Evolutionary conservation across 2,329 filamentous ascomycete species (phyloP).

Genomic region (Pseudogymnoascus sp.): DNA sequence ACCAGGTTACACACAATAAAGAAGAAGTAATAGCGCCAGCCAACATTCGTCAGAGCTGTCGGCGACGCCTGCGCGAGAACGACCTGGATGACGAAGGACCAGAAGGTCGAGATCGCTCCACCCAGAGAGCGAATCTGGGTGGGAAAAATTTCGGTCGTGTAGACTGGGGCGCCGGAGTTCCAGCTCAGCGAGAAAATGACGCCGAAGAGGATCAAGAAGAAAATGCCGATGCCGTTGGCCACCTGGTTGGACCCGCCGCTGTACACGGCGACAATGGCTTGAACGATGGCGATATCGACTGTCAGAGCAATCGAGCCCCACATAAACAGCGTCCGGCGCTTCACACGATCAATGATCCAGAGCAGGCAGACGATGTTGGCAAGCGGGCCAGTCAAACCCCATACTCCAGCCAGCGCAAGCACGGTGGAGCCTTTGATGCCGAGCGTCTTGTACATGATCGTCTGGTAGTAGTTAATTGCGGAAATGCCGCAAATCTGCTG

Average conservation of each 20-base stretch:
- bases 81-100: constrained; percentile 3
- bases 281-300: too few species aligned
- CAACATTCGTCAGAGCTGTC: constrained; percentile 9
- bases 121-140: constrained; percentile 12
- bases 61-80: constrained; percentile 7
- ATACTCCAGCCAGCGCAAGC: background rate
- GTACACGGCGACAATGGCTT: constrained; percentile 12
- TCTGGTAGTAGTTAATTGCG: constrained; percentile 13
- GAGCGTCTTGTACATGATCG: constrained; percentile 12
- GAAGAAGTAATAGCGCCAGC: constrained; percentile 9
- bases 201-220: constrained; percentile 10
- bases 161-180: constrained; percentile 12
- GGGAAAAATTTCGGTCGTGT: constrained; percentile 15
- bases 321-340: background rate
- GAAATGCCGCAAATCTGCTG: constrained; percentile 11
- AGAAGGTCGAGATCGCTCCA: background rate
- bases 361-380: constrained; percentile 10
- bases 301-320: background rate
- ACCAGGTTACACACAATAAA: background rate
- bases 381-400: background rate
- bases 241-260: constrained; percentile 8
- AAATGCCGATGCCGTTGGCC: constrained; percentile 11
- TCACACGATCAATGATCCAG: constrained; percentile 10
- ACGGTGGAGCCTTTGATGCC: constrained; percentile 8
- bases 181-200: constrained; percentile 10